Evolutionary conservation across 2,329 filamentous ascomycete genomes (phyloP).

Genomic region (Trichoderma pleuroti): DNA sequence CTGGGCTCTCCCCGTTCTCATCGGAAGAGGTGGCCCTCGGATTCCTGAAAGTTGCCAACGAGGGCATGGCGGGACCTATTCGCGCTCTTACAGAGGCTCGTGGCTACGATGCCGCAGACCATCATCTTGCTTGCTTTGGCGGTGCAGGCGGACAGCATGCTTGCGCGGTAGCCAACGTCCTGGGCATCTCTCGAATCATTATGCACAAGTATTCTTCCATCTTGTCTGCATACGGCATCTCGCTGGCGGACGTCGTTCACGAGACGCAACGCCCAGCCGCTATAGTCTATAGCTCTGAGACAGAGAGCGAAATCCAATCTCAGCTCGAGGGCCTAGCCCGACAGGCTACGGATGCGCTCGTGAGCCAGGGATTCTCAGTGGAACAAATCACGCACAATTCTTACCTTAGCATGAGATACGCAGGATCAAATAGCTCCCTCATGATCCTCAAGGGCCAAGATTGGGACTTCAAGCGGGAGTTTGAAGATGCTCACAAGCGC

Average conservation of each 20-base stretch:
- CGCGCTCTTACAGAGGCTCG: conserved; percentile 36
- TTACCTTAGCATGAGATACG: conserved; percentile 43
- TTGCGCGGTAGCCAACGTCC: conserved; percentile 40
- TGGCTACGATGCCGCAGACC: conserved; percentile 34
- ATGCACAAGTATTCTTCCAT: conserved; percentile 46
- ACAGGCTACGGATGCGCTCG: conserved; percentile 25
- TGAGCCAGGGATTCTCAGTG: conserved; percentile 30
- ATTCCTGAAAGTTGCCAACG: conserved; percentile 37
- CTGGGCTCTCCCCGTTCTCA: conserved; percentile 27
- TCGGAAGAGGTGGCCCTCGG: conserved; percentile 37
- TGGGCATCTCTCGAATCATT: conserved; percentile 42
- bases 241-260: conserved; percentile 43
- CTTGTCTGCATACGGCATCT: conserved; percentile 46
- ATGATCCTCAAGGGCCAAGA: conserved; percentile 32
- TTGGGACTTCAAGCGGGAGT: conserved; percentile 26
- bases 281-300: conserved; percentile 26
- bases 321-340: conserved; percentile 27
- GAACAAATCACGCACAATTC: conserved; percentile 40
- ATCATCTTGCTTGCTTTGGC: conserved; percentile 37
- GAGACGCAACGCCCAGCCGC: conserved; percentile 39
- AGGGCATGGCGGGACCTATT: conserved; percentile 36
- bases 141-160: conserved; percentile 44
- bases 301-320: conserved; percentile 20
- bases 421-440: conserved; percentile 41
- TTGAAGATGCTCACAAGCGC: conserved; percentile 61